Percentiles rank a stretch among this genome's conserved stretches.
Conservation (phyloP, 2,329 filamentous ascomycete species). For the Aspergillus sojae region DNA sequence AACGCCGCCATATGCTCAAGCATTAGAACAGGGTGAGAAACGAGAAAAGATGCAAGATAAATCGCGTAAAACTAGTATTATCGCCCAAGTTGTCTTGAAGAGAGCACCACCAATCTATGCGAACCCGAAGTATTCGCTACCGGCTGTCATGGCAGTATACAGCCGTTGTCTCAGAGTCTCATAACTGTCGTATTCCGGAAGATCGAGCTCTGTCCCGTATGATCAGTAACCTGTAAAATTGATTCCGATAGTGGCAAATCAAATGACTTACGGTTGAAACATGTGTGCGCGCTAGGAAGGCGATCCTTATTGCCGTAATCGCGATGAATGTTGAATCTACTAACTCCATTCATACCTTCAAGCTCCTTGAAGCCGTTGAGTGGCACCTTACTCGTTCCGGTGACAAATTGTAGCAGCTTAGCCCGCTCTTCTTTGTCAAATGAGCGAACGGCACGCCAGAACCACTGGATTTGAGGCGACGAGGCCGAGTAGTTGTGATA, state of each 20-base stretch:
- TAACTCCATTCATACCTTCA: conserved; percentile 98
- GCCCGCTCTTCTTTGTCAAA: conserved; percentile 99
- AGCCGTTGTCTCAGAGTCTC: conserved; percentile 84
- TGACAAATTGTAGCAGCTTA: conserved; percentile 96
- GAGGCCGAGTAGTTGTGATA: conserved; percentile 97
- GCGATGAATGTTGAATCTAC: conserved; percentile 97
- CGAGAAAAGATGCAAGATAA: neutral
- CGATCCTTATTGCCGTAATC: conserved; percentile 97
- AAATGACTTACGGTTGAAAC: conserved; percentile 89
- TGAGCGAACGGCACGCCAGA: conserved; percentile 95
- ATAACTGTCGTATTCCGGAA: conserved; percentile 97
- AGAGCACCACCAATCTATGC: conserved; percentile 60
- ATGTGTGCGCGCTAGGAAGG: conserved; percentile 94
- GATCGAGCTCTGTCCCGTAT: conserved; percentile 75
- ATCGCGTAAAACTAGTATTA: conserved; percentile 17
- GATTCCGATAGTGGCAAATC: neutral
- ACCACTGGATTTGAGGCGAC: conserved; percentile 98
- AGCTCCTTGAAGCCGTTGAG: conserved; percentile 98
- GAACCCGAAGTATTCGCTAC: conserved; percentile 96
- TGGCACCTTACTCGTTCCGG: conserved; percentile 95
- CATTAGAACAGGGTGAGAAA: conserved; percentile 22
- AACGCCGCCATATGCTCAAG: conserved; percentile 43
- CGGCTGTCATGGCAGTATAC: conserved; percentile 95
- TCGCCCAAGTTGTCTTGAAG: conserved; percentile 10
- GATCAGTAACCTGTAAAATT: conserved; percentile 37